phyloP scores from a whole-genome alignment of 768 basidiomycete genomes.

The Sarcodon aspratus region DNA sequence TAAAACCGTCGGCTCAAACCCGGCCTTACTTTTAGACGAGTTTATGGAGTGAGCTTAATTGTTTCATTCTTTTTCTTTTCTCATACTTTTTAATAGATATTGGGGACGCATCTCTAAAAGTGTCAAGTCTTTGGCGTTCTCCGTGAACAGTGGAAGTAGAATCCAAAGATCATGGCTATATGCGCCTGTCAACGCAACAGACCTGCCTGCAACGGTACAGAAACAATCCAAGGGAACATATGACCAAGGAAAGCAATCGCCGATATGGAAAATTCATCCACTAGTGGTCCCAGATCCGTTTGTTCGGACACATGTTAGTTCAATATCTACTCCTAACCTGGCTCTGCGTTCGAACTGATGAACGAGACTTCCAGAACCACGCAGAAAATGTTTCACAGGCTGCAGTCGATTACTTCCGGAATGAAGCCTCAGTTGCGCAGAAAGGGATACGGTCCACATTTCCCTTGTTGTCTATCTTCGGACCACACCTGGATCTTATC shows the following conservation, averaged over 20 bases:
- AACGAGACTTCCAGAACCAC: not conserved
- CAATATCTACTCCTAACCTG: no score
- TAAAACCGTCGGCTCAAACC: no score
- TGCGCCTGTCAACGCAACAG: no score
- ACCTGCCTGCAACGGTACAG: no score
- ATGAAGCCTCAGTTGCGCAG: not conserved
- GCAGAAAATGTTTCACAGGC: not conserved
- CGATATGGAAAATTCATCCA: constrained; percentile 6
- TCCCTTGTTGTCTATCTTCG: no score
- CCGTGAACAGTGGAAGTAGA: not conserved
- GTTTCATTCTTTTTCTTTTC: no score
- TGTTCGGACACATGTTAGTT: constrained; percentile 1
- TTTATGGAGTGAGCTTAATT: no score
- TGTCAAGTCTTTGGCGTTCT: not conserved
- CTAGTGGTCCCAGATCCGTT: constrained; percentile 16
- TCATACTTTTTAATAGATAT: no score
- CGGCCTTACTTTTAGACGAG: no score
- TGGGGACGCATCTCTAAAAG: not conserved
- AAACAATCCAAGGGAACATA: no score
- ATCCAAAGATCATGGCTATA: not conserved
- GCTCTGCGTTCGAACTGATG: not conserved
- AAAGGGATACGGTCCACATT: no score
- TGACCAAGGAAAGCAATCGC: not conserved
- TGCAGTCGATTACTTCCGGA: not conserved
- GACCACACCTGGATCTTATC: no score